A percentile compares a stretch with the other conserved stretches of the same genome.
Conservation (phyloP, 129 eudicot genomes). For the Flaveria linearis region DNA sequence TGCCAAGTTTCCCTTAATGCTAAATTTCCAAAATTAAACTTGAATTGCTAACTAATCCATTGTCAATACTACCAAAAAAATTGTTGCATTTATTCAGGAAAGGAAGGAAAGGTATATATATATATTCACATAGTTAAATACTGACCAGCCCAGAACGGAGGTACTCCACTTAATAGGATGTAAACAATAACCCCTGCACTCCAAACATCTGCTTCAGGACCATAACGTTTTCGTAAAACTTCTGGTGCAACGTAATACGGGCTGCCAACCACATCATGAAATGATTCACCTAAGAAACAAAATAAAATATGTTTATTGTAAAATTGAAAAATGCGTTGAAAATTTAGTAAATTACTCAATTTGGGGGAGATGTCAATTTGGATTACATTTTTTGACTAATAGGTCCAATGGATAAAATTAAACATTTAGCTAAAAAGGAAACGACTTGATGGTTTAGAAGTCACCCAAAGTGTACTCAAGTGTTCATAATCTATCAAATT, state of each 20-base stretch:
- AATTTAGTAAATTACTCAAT: neutral
- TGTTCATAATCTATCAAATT: neutral
- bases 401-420: neutral
- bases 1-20: neutral
- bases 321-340: constrained; percentile 1
- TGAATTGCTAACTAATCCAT: neutral
- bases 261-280: constrained; percentile 86
- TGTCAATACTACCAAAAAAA: neutral
- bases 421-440: neutral
- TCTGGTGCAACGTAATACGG: constrained; percentile 97
- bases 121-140: neutral
- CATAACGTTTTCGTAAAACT: constrained; percentile 77
- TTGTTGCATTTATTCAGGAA: neutral
- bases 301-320: neutral
- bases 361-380: neutral
- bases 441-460: neutral
- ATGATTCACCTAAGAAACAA: constrained; percentile 59
- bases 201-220: constrained; percentile 97
- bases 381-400: neutral
- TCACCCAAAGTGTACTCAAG: neutral
- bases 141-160: constrained; percentile 96
- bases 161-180: constrained; percentile 81
- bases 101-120: neutral
- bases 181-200: constrained; percentile 90
- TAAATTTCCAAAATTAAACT: neutral